These are phyloP conservation scores for Aspergillus sp. DNA, from an alignment of 2,329 filamentous ascomycete species.

Conservation along the genomic window DNA sequence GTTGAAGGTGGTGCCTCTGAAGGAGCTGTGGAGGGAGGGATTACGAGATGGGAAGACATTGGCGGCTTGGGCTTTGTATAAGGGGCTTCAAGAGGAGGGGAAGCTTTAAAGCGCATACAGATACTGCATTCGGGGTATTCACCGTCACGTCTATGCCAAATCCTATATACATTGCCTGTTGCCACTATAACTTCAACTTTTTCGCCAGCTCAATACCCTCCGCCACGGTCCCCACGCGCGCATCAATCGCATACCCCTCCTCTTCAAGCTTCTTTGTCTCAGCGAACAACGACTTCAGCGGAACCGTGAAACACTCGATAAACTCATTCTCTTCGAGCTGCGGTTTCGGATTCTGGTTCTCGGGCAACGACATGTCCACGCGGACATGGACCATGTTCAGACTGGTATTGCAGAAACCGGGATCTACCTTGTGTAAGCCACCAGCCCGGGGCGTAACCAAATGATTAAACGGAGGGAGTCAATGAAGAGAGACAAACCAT, in stretches of 20 bases:
- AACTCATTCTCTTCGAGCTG: conserved; percentile 73
- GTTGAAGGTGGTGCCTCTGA: conserved; percentile 46
- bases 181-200: conserved; percentile 24
- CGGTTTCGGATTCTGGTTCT: conserved; percentile 61
- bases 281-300: conserved; percentile 55
- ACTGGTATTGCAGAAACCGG: conserved; percentile 44
- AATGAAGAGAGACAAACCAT: conserved; percentile 26
- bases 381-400: conserved; percentile 58
- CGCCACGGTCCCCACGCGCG: conserved; percentile 66
- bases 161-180: not conserved
- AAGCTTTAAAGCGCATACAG: conserved; percentile 23
- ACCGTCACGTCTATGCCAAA: not conserved
- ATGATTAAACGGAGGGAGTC: not conserved
- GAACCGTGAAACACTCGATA: conserved; percentile 68
- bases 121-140: not conserved
- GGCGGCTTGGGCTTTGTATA: conserved; percentile 48
- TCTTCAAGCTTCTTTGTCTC: conserved; percentile 59
- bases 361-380: conserved; percentile 60
- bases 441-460: not conserved
- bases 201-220: conserved; percentile 70
- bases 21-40: conserved; percentile 47
- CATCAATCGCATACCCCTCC: conserved; percentile 70
- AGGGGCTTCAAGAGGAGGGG: conserved; percentile 42
- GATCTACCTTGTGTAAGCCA: conserved; percentile 22
- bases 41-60: conserved; percentile 50